These are phyloP conservation scores for Acidomyces sp. DNA, from an alignment of 495 filamentous ascomycete species.

Conservation along the genomic window DNA sequence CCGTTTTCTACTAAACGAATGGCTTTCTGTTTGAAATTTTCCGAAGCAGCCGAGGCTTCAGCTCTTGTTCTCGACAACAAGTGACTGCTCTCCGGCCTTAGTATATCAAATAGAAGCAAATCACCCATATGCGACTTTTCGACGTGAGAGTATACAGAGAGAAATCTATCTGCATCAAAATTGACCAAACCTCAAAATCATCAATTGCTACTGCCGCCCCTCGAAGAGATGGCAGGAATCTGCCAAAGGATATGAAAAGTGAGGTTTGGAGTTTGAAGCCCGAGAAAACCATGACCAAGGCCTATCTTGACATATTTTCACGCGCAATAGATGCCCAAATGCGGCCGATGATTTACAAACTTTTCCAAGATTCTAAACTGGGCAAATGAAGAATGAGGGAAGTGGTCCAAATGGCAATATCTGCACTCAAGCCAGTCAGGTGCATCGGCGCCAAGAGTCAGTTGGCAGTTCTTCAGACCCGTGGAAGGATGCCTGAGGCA, in stretches of 20 bases:
- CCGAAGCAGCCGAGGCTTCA: not conserved
- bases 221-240: not conserved
- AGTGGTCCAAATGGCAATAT: not conserved
- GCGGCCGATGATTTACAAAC: not conserved
- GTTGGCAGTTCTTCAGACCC: not conserved
- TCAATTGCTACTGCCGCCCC: not conserved
- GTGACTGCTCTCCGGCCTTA: not conserved
- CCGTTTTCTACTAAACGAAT: slow-evolving; percentile 4
- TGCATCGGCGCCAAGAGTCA: not conserved
- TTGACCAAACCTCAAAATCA: not conserved
- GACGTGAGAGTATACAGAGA: not conserved
- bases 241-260: not conserved
- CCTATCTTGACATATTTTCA: slow-evolving; percentile 29
- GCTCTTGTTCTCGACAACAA: not conserved
- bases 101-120: not conserved
- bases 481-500: not conserved
- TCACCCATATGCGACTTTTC: not conserved
- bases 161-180: not conserved
- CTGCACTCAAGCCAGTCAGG: not conserved
- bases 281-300: slow-evolving; percentile 78
- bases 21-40: not conserved
- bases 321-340: not conserved
- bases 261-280: slow-evolving; percentile 54
- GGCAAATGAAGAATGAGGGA: not conserved
- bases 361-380: not conserved